Evolutionary conservation across 2,329 filamentous ascomycete genomes (phyloP).

Genomic region (Graphilbum sp.): DNA sequence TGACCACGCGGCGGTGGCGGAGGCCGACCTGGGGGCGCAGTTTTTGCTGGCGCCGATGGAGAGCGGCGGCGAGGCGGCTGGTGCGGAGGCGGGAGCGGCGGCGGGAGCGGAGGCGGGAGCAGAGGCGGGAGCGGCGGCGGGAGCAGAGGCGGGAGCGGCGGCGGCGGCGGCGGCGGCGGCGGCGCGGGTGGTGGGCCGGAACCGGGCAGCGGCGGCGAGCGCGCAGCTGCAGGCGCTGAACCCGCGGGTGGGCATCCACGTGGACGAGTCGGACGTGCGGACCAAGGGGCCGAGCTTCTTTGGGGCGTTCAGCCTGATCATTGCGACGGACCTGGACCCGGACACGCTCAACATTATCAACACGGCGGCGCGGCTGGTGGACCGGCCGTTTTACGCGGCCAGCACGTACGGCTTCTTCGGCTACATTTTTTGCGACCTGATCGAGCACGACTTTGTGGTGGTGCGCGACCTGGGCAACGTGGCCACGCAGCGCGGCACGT

Average conservation of each 20-base stretch:
- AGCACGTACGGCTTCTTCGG: slow-evolving; percentile 82
- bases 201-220: slow-evolving; percentile 68
- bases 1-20: slow-evolving; percentile 58
- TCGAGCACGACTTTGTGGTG: slow-evolving; percentile 78
- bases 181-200: slow-evolving; percentile 57
- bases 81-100: slow-evolving; percentile 17
- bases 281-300: slow-evolving; percentile 61
- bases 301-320: slow-evolving; percentile 63
- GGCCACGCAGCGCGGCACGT: slow-evolving; percentile 31
- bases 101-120: slow-evolving; percentile 61
- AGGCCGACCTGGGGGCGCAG: slow-evolving; percentile 65
- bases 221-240: slow-evolving; percentile 74
- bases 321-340: slow-evolving; percentile 76
- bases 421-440: slow-evolving; percentile 86
- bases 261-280: slow-evolving; percentile 52
- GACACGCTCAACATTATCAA: slow-evolving; percentile 64
- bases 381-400: slow-evolving; percentile 76
- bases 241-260: slow-evolving; percentile 63
- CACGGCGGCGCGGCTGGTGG: slow-evolving; percentile 63
- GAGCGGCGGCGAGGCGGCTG: neutral
- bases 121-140: slow-evolving; percentile 35
- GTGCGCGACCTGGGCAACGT: slow-evolving; percentile 72
- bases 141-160: too few species aligned
- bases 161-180: slow-evolving; percentile 66
- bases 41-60: slow-evolving; percentile 50